phyloP scores from a whole-genome alignment of 148 eudicot genomes.

The Rhododendron ferrugineum region DNA sequence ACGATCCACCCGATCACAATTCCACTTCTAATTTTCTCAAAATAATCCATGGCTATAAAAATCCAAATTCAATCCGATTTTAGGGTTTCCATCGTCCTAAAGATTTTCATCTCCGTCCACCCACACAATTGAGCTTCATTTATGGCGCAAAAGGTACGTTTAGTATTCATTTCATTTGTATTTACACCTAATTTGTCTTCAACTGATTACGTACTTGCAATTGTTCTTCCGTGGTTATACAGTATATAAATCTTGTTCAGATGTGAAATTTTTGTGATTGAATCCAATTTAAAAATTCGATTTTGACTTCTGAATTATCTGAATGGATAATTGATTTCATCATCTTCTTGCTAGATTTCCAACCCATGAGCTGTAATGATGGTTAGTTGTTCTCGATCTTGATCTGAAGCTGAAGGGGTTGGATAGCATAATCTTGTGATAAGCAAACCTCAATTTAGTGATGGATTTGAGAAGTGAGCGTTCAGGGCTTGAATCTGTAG shows the following conservation, averaged over 20 bases:
- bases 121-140: slow-evolving; percentile 7
- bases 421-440: background rate
- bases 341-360: slow-evolving; percentile 9
- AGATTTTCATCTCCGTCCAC: background rate
- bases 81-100: slow-evolving; percentile 27
- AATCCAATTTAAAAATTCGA: background rate
- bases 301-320: background rate
- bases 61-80: background rate
- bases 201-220: background rate
- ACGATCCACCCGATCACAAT: slow-evolving; percentile 8
- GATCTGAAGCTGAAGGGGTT: slow-evolving; percentile 22
- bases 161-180: background rate
- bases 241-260: background rate
- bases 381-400: slow-evolving; percentile 34
- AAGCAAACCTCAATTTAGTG: background rate
- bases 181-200: background rate
- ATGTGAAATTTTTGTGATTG: background rate
- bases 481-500: slow-evolving; percentile 30
- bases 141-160: slow-evolving; percentile 28
- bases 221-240: background rate
- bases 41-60: slow-evolving; percentile 3
- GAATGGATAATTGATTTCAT: background rate
- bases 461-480: slow-evolving; percentile 42
- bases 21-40: background rate
- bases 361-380: slow-evolving; percentile 25